These are phyloP conservation scores for Trichoderma asperelloides DNA, from an alignment of 495 filamentous ascomycete genomes.

Conservation along the genomic window DNA sequence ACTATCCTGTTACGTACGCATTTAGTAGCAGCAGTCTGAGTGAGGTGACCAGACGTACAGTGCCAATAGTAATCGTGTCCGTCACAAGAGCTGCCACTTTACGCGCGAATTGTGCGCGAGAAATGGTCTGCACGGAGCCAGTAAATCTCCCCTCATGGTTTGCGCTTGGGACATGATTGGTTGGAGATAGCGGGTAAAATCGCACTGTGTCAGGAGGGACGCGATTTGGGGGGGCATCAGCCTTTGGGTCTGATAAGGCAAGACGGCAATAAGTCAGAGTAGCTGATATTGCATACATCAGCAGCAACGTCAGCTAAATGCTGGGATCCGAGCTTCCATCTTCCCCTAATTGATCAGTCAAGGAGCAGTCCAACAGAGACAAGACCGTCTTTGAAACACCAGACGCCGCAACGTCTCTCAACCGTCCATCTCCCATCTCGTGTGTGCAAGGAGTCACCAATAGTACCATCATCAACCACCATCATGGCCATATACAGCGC, in stretches of 20 bases:
- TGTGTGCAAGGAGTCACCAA: not conserved
- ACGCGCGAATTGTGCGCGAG: not conserved
- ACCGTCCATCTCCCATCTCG: not conserved
- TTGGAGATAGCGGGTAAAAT: not conserved
- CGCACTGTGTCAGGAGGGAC: slow-evolving; percentile 2
- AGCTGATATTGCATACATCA: not conserved
- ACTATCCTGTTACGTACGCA: no score
- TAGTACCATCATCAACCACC: not conserved
- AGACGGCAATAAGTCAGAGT: not conserved
- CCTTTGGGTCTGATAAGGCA: not conserved
- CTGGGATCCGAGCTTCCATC: no score
- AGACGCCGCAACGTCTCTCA: no score
- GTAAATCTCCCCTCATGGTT: slow-evolving; percentile 1
- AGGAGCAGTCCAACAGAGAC: no score
- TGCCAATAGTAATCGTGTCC: not conserved
- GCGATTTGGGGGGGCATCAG: not conserved
- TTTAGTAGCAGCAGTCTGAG: no score
- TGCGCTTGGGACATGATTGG: not conserved
- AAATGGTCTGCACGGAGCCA: not conserved
- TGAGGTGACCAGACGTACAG: slow-evolving; percentile 21
- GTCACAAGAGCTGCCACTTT: not conserved
- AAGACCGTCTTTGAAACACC: no score
- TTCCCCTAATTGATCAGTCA: no score
- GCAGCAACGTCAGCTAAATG: no score
- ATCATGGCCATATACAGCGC: slow-evolving; percentile 30